phyloP scores from a whole-genome alignment of 1,284 basidiomycete species.

The Cutaneotrichosporon cutaneum region DNA sequence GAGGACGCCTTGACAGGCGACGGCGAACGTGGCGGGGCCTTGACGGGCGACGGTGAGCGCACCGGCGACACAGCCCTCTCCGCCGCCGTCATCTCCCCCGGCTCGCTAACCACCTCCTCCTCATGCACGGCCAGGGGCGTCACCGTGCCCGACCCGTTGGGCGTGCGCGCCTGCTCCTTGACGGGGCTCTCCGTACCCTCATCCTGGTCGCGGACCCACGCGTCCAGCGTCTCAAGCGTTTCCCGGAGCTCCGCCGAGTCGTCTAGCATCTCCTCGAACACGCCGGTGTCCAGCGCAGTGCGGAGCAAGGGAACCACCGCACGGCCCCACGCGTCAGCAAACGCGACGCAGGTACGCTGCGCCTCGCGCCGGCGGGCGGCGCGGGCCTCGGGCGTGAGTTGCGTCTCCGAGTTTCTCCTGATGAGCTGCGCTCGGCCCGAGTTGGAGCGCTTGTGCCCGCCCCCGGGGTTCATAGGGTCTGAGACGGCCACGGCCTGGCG shows the following conservation, averaged over 20 bases:
- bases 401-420: conserved; percentile 38
- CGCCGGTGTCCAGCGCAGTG: conserved; percentile 67
- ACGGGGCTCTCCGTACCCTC: conserved; percentile 11
- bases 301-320: conserved; percentile 68
- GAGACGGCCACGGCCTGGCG: conserved; percentile 32
- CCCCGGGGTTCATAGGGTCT: conserved; percentile 8
- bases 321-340: conserved; percentile 57
- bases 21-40: background rate
- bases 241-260: conserved; percentile 16
- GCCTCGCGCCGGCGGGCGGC: conserved; percentile 46
- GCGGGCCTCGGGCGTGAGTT: conserved; percentile 37
- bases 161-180: background rate
- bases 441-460: conserved; percentile 29
- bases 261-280: conserved; percentile 59
- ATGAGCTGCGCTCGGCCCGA: conserved; percentile 31
- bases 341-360: conserved; percentile 58
- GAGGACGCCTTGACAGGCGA: background rate
- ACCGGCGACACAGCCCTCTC: background rate
- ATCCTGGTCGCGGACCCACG: conserved; percentile 29
- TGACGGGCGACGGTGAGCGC: background rate
- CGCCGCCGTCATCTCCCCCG: background rate
- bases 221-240: conserved; percentile 22
- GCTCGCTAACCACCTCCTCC: background rate
- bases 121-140: background rate
- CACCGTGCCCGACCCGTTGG: background rate